Evolutionary conservation across 345 rosid genomes (phyloP), one percentile per base, ranked within the genome.

Genomic region (Turnera subulata): DNA sequence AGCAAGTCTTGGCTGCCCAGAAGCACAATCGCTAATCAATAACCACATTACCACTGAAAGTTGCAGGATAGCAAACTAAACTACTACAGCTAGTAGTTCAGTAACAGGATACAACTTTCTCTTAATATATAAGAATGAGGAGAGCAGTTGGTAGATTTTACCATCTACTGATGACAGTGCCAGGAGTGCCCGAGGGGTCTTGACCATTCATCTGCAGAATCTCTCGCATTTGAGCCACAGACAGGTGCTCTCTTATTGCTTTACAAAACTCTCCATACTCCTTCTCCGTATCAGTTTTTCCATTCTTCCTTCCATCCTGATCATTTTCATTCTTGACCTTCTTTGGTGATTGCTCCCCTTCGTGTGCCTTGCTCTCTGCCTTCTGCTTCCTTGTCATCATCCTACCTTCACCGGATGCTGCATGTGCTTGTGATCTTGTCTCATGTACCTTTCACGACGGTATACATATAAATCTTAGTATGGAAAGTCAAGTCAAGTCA

Each of bases 301-400:
- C 76, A 50, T 71, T 59, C 2, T 35, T n/a, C 2, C 52, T 53
- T 16, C 65, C 60, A 13, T 5, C 6, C n/a, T 23, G 14, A 2
- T 53, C 40, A 4, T 75, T 51, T 23, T 69, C 70, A 33, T 35
- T 74, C 48, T 83, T 88, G 0, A 78, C 59, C 60, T 86, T 86
- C 80, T 92, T 86, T 0, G 75, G 89, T 17, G 85, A 71, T 20
- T 81, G 84, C 49, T 75, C 85, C 12, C 72, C 71, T 59, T 82
- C 92, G 23, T 73, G 77, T 23, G 70, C 65, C 53, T 67, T 75
- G 73, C 72, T 83, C 70, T 82, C 88, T n/a, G 86, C 96, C 55
- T 88, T 91, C 67, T 86, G 90, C 81, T 88, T 91, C 74, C 92
- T 72, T 33, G 84, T 77, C 83, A 71, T 81, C 32, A 80, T 74